Percentiles rank a stretch among this genome's conserved stretches.
phyloP scores from a whole-genome alignment of 441 rosid genomes.

The Gossypium gossypioides region DNA sequence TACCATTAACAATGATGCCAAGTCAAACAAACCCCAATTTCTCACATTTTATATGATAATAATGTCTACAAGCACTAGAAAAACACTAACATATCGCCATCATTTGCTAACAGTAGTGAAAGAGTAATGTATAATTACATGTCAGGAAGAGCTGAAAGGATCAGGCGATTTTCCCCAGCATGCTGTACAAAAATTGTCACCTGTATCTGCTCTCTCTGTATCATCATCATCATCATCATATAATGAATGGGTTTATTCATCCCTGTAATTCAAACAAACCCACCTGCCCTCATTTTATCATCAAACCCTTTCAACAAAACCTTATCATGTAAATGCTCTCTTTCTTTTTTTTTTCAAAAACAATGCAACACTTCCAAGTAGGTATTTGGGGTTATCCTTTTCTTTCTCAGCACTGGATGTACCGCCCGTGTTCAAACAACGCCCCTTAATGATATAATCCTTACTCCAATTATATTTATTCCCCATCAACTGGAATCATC shows the following conservation, averaged over 20 bases:
- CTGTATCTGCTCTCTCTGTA: constrained; percentile 10
- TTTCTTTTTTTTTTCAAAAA: constrained; percentile 13
- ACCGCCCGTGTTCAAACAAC: constrained; percentile 25
- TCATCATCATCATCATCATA: background rate
- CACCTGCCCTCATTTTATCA: constrained; percentile 7
- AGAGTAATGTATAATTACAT: constrained; percentile 37
- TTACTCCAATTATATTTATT: constrained; percentile 18
- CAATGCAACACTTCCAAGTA: constrained; percentile 28
- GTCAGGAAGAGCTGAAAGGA: constrained; percentile 45
- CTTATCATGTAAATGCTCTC: constrained; percentile 43
- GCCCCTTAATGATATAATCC: constrained; percentile 16
- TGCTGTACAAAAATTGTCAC: constrained; percentile 29
- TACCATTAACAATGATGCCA: background rate
- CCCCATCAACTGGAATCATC: constrained; percentile 23
- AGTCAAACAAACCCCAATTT: constrained; percentile 10
- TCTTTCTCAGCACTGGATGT: constrained; percentile 48
- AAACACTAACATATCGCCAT: constrained; percentile 7
- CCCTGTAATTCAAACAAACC: background rate
- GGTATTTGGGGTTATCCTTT: constrained; percentile 44
- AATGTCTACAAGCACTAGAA: constrained; percentile 5
- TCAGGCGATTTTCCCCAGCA: constrained; percentile 19
- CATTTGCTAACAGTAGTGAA: constrained; percentile 13
- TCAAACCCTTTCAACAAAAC: constrained; percentile 36
- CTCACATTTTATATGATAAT: constrained; percentile 10
- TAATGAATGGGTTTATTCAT: constrained; percentile 5